Base-by-base conservation (phyloP, 2,329 filamentous ascomycete genomes). In the Fusarium pininemorale region DNA sequence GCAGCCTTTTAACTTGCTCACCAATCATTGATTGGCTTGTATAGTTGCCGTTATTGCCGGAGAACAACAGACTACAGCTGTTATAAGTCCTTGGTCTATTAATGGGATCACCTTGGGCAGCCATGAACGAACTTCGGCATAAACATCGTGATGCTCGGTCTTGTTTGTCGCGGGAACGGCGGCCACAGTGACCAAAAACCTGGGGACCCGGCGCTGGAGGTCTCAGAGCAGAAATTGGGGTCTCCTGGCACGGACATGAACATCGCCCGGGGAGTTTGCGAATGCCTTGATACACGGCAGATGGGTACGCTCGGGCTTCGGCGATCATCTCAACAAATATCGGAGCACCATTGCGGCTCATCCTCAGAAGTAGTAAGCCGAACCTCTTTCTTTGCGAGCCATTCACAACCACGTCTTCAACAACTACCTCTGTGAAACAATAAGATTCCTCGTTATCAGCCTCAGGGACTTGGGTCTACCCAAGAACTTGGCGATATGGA, bases 11-110 rank as follows among this genome's bases (percentile, higher is more conserved):
- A 66, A 67, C 57, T 65, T 64, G 44, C 56, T 73, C 68, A 61
- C 39, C 47, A 47, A 30, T 37, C 47, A 15, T 48, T 24, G 8
- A 47, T 28, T 26, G 48, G 56, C 30, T 44, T 38, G 50, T 22
- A n/a, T 58, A 26, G 24, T 63, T 68, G 67, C 63, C 71, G 64
- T 74, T 56, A 12, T 66, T 77, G 55, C 64, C 37, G 63, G 54
- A 5, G 1, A 50, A 18, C 28, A n/a, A 10, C 39, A 16, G 32
- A 50, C 8, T 51, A 14, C 37, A 22, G 22, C 26, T 44, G 15
- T 26, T 39, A 15, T 32, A 32, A 47, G n/a, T 30, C 44, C 37
- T 26, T 37, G 50, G 26, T 28, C 56, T 55, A 48, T 56, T 37
- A 45, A 66, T 32, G 24, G 45, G 54, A 45, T 57, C 45, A 47